Evolutionary conservation across 345 rosid species (phyloP).

Genomic region (Ceriops zippeliana): DNA sequence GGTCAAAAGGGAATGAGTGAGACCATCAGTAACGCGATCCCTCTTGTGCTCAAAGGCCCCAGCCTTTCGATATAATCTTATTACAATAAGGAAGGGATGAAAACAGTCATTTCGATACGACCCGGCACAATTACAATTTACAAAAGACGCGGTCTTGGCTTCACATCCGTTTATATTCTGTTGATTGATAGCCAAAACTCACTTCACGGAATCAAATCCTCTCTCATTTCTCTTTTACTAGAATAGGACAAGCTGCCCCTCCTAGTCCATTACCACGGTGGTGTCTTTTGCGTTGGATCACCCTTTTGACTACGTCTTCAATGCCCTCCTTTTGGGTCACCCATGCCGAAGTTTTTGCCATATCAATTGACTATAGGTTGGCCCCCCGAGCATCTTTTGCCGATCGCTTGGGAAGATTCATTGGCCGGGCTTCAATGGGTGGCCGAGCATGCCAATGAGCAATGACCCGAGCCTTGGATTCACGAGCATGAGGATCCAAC

Average conservation of each 20-base stretch:
- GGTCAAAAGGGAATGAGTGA: too few relatives aligned
- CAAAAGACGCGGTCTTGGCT: too few relatives aligned
- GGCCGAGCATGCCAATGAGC: constrained; percentile 1
- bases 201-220: background rate
- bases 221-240: background rate
- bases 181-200: too few relatives aligned
- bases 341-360: constrained; percentile 3
- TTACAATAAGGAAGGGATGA: too few relatives aligned
- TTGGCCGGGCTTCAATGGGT: constrained; percentile 13
- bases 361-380: constrained; percentile 8
- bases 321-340: background rate
- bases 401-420: constrained; percentile 3
- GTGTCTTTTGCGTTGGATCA: constrained; percentile 42
- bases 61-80: too few relatives aligned
- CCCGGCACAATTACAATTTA: too few relatives aligned
- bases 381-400: constrained; percentile 14
- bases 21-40: too few relatives aligned
- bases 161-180: too few relatives aligned
- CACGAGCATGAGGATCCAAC: constrained; percentile 8
- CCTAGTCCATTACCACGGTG: constrained; percentile 36
- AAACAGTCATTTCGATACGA: too few relatives aligned
- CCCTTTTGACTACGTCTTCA: background rate
- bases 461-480: constrained; percentile 7
- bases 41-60: too few relatives aligned
- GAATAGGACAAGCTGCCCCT: constrained; percentile 11